Evolutionary conservation across 805 yeast genomes (phyloP), one percentile per base, ranked within the genome.

Genomic region (Suhomyces xylopsoci): DNA sequence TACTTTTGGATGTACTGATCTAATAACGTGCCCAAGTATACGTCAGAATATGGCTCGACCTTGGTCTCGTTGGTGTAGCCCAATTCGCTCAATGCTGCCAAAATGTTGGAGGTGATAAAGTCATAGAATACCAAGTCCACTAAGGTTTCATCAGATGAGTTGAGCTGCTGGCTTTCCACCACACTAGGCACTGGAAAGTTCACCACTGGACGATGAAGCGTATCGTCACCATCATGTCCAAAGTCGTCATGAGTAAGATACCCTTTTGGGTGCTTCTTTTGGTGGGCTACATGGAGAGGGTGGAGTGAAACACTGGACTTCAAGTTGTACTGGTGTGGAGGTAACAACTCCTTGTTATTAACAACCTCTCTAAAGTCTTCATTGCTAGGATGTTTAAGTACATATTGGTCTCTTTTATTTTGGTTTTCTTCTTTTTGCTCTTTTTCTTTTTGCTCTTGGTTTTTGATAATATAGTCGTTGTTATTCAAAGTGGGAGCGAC

Each of bases 181-280:
- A 89, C 96, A 61, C 90, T 92, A 8, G 98, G 97, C 3, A 90
- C 75, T 7, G 77, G 80, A 65, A 79, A 85, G 52, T 78, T 72
- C 0, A 73, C 72, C 46, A 87, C 79, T 1, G 88, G 79, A 53
- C 70, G 88, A 92, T 52, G 83, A 60, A 38, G 90, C 78, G 73
- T 88, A 58, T 76, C 98, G 65, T 94, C 99, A 20, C 99, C 99
- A 56, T 84, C 83, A 57, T 75, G 69, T 0, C 97, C 99, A 59
- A 79, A 77, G 62, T 93, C 98, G 64, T 94, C 99, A 45, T 69
- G 61, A 0, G 99, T 93, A 0, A 83, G 84, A 60, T 87, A 88
- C 0, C 99, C 99, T 55, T 81, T 82, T 1, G 83, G 62, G 12
- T 78, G 62, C 8, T 59, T 62, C 17, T 10, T 36, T 26, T 9